Percentiles rank a stretch among this genome's conserved stretches.
Evolutionary conservation across 495 filamentous ascomycete genomes (phyloP).

Genomic region (Penicillium odoratum): DNA sequence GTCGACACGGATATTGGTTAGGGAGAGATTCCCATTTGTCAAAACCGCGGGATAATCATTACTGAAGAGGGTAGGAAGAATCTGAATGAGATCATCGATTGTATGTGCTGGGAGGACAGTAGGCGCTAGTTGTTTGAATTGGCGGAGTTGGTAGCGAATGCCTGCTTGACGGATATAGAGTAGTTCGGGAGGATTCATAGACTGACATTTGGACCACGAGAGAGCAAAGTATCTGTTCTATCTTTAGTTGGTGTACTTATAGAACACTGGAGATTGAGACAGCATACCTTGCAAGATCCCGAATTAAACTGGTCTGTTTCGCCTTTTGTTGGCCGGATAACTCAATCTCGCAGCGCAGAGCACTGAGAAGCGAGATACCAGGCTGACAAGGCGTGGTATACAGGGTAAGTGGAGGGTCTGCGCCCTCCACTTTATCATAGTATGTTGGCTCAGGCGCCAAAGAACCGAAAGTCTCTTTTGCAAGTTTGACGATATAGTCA

Average conservation of each 20-base stretch:
- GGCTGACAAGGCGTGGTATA: constrained; percentile 3
- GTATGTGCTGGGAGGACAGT: background rate
- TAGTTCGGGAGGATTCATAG: background rate
- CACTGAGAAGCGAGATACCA: background rate
- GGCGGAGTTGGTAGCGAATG: constrained; percentile 1
- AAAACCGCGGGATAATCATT: background rate
- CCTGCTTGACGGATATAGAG: background rate
- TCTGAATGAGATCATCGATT: background rate
- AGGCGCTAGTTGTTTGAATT: background rate
- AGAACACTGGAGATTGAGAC: background rate
- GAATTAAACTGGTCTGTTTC: background rate
- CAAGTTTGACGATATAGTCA: constrained; percentile 2
- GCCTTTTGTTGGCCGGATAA: background rate
- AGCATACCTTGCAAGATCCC: constrained; percentile 2
- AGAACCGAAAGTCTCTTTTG: background rate
- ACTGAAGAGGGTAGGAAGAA: background rate
- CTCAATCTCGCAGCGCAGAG: background rate
- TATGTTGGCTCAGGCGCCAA: background rate
- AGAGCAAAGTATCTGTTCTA: constrained; percentile 1
- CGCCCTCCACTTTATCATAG: background rate
- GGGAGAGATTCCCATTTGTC: constrained; percentile 3
- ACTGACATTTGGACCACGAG: background rate
- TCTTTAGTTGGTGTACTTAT: background rate
- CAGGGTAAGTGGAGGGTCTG: constrained; percentile 2
- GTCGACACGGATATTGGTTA: constrained; percentile 1